Evolutionary conservation across 169 alveolate genomes (phyloP), one percentile per base, ranked within the genome.

Genomic region (Neospora caninum): DNA sequence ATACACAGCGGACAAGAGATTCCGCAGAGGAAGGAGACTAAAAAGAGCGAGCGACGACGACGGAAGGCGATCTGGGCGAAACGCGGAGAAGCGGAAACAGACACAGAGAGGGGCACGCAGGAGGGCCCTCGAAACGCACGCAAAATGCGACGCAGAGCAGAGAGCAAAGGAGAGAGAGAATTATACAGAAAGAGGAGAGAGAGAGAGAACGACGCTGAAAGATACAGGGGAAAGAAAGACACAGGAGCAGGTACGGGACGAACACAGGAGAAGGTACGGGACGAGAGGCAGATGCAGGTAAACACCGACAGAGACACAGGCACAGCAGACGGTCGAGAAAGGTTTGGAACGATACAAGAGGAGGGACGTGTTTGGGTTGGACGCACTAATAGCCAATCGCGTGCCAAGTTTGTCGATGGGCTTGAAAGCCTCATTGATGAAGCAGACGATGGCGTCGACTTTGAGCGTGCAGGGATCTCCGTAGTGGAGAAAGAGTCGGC

Each of bases 371-470:
- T 53, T 53, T 18, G 7, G 73, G 25, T 29, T 16, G 4, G 64
- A 10, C 73, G 22, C n/a, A 73, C 84, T 36, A 13, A 36, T 10
- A 13, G 22, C 45, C 18, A 73, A 43, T n/a, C 45, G 39, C 9
- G 84, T 43, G 43, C 45, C 84, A 43, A 73, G 84, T 4, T 13
- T 2, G 84, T 73, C 42, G 27, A 36, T 73, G 1, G 84, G 49
- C 42, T n/a, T 36, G 84, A 31, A 73, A n/a, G 39, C 42, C 27
- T 73, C 84, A 10, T 13, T 31, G 4, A n/a, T 73, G 84, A 34
- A 73, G 43, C 84, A 73, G 84, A 73, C 42, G 49, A 73, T 13
- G 49, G 84, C 84, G 42, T 73, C 84, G 84, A 73, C 84, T 31
- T 31, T 36, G 39, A 73, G 84, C 41, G 43, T 0, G 42, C 84